A percentile compares a stretch with the other conserved stretches of the same genome.
Evolutionary conservation across 2,329 filamentous ascomycete genomes (phyloP).

Genomic region (Periglandula ipomoeae): DNA sequence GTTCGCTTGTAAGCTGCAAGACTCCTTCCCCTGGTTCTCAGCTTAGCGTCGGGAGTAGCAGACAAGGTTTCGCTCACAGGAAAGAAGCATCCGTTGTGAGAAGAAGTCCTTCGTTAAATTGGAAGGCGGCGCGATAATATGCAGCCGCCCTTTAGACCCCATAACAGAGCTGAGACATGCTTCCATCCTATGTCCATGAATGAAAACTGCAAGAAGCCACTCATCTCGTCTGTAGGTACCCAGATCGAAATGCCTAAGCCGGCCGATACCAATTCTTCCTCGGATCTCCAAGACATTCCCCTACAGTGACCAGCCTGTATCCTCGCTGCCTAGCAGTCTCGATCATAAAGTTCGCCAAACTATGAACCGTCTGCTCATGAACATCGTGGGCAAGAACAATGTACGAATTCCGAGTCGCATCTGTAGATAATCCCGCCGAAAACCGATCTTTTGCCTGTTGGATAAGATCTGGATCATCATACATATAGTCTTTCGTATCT

Average conservation of each 20-base stretch:
- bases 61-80: too few relatives aligned
- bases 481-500: conserved; percentile 53
- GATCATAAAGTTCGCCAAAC: conserved; percentile 18
- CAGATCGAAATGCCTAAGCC: conserved; percentile 15
- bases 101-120: too few relatives aligned
- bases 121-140: too few relatives aligned
- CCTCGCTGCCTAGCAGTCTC: background rate
- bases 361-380: conserved; percentile 35
- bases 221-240: too few relatives aligned
- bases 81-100: too few relatives aligned
- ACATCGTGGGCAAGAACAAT: conserved; percentile 47
- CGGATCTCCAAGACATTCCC: conserved; percentile 47
- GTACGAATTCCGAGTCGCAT: conserved; percentile 25
- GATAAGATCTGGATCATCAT: conserved; percentile 40
- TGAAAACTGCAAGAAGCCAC: too few relatives aligned
- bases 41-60: too few relatives aligned
- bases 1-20: too few relatives aligned
- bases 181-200: too few relatives aligned
- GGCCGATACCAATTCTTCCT: conserved; percentile 42
- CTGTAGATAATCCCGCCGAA: conserved; percentile 25
- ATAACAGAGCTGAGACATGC: too few relatives aligned
- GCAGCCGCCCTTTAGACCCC: too few relatives aligned
- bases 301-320: conserved; percentile 42
- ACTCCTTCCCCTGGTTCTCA: too few relatives aligned
- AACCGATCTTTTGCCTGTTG: conserved; percentile 32